Conservation (phyloP, 2,329 filamentous ascomycete genomes). For the Verruconis gallopava region DNA sequence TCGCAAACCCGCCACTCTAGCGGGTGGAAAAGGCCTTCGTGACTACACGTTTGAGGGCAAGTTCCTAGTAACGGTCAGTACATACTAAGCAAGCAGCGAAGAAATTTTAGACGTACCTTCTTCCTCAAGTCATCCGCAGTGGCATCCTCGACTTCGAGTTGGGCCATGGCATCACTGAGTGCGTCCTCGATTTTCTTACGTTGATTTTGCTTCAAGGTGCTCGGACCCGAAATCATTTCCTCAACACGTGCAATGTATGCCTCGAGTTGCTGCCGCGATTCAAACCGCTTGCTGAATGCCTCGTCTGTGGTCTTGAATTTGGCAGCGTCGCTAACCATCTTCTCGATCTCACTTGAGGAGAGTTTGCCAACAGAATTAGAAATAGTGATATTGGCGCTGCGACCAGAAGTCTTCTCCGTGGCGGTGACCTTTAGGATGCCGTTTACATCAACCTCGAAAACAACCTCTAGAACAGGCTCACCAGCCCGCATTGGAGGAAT, state of each 20-base stretch:
- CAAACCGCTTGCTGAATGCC: conserved; percentile 98
- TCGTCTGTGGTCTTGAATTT: conserved; percentile 98
- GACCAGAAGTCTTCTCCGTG: conserved; percentile 96
- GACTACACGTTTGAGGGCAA: conserved; percentile 91
- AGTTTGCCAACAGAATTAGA: conserved; percentile 99
- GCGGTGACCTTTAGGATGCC: conserved; percentile 99
- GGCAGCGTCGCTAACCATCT: conserved; percentile 93
- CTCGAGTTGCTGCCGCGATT: conserved; percentile 98
- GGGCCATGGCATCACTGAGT: conserved; percentile 92
- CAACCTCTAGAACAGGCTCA: conserved; percentile 90
- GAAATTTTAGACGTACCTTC: conserved; percentile 38
- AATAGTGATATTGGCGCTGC: conserved; percentile 98
- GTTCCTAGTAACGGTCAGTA: conserved; percentile 41
- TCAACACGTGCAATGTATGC: conserved; percentile 97
- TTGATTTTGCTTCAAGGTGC: conserved; percentile 93
- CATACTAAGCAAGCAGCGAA: neutral
- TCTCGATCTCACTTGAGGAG: conserved; percentile 86
- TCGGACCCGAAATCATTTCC: conserved; percentile 96
- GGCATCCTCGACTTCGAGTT: conserved; percentile 91
- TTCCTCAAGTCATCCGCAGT: conserved; percentile 94
- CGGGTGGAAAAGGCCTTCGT: conserved; percentile 96
- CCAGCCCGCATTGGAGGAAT: conserved; percentile 80
- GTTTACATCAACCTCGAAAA: conserved; percentile 99
- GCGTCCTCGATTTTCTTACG: conserved; percentile 99
- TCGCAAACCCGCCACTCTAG: no score